Conservation (phyloP, 2,329 filamentous ascomycete genomes). For the Nakataea oryzae region DNA sequence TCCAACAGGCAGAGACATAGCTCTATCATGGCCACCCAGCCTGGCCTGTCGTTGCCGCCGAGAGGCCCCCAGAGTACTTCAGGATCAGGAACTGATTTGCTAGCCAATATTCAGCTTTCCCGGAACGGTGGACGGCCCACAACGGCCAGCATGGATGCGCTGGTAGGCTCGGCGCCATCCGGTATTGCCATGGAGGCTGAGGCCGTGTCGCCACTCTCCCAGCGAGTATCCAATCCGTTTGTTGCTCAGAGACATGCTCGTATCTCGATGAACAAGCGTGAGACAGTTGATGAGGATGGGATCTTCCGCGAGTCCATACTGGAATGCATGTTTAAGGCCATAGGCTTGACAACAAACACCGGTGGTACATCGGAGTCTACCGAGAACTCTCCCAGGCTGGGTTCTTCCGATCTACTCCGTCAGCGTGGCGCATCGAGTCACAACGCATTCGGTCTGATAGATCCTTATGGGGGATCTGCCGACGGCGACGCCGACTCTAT, state of each 20-base stretch:
- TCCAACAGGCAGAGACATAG: slow-evolving; percentile 30
- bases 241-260: slow-evolving; percentile 37
- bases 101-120: slow-evolving; percentile 66
- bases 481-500: slow-evolving; percentile 85
- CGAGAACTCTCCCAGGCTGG: slow-evolving; percentile 74
- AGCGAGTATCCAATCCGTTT: slow-evolving; percentile 46
- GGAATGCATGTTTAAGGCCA: slow-evolving; percentile 90
- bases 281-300: slow-evolving; percentile 78
- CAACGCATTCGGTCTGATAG: slow-evolving; percentile 85
- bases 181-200: slow-evolving; percentile 21
- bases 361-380: slow-evolving; percentile 62
- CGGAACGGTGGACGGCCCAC: slow-evolving; percentile 42
- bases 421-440: slow-evolving; percentile 71
- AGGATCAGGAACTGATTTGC: slow-evolving; percentile 63
- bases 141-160: slow-evolving; percentile 15
- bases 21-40: slow-evolving; percentile 26
- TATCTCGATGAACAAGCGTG: slow-evolving; percentile 55
- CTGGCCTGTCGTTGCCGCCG: slow-evolving; percentile 13
- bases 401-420: slow-evolving; percentile 72
- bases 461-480: slow-evolving; percentile 63
- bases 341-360: slow-evolving; percentile 66
- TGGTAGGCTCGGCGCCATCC: slow-evolving; percentile 13
- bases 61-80: slow-evolving; percentile 35
- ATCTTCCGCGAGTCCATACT: slow-evolving; percentile 83
- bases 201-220: slow-evolving; percentile 33